Conservation (phyloP, 2,329 filamentous ascomycete species). For the Ilyonectria mors-panacis region DNA sequence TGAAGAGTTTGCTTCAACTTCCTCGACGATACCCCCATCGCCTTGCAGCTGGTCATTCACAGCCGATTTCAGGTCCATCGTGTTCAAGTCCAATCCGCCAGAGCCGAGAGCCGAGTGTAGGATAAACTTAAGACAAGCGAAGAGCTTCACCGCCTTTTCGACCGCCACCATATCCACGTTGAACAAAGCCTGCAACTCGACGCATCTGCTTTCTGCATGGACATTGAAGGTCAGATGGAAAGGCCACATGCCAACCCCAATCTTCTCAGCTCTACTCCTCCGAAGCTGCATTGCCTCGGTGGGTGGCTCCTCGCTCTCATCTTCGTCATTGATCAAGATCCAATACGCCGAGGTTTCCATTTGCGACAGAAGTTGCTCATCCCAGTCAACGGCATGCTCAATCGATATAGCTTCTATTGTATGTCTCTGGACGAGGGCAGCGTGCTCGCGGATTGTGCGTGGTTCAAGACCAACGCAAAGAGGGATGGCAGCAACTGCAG, state of each 20-base stretch:
- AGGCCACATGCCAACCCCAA: conserved; percentile 1
- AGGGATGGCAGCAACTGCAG: conserved; percentile 2
- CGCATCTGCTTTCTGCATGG: neutral
- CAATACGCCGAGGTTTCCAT: conserved; percentile 4
- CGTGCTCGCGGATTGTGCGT: conserved; percentile 3
- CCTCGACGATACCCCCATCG: neutral
- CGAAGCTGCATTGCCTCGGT: neutral
- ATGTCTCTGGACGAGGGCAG: conserved; percentile 3
- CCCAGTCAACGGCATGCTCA: conserved; percentile 4
- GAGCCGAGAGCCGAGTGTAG: neutral
- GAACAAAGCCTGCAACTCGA: conserved; percentile 6
- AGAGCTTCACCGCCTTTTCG: neutral
- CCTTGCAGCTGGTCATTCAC: neutral
- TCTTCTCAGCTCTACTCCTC: conserved; percentile 3
- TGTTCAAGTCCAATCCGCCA: conserved; percentile 4
- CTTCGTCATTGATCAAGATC: conserved; percentile 8
- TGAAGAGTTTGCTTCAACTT: neutral
- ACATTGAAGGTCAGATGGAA: conserved; percentile 4
- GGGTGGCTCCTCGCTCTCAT: conserved; percentile 1
- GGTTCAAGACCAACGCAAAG: conserved; percentile 2
- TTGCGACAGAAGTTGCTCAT: conserved; percentile 2
- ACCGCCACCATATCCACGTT: conserved; percentile 3
- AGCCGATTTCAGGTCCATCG: conserved; percentile 2
- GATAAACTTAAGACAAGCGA: conserved; percentile 1
- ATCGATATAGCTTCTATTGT: neutral